Conservation (phyloP, 768 basidiomycete species). For the Lentinula guzmanii region DNA sequence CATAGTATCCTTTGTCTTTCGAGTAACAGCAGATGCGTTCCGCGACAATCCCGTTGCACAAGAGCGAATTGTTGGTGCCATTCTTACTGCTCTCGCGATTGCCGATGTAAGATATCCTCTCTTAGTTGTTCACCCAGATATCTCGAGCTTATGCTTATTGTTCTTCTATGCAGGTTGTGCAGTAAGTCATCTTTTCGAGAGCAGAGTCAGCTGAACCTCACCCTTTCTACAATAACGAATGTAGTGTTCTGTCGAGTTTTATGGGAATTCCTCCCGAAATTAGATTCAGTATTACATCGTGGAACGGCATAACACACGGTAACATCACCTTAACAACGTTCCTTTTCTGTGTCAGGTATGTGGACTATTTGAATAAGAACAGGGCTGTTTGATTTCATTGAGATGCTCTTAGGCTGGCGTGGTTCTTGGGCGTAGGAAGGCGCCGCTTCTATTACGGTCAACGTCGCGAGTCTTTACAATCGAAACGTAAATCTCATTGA, state of each 20-base stretch:
- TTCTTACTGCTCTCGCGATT: slow-evolving; percentile 55
- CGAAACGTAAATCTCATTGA: neutral
- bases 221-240: neutral
- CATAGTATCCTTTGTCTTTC: slow-evolving; percentile 60
- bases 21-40: slow-evolving; percentile 57
- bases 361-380: neutral
- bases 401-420: slow-evolving; percentile 34
- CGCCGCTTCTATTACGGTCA: slow-evolving; percentile 33
- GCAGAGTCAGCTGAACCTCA: neutral
- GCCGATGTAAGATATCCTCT: slow-evolving; percentile 51
- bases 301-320: slow-evolving; percentile 75
- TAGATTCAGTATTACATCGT: slow-evolving; percentile 40
- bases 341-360: slow-evolving; percentile 53
- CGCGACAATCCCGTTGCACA: slow-evolving; percentile 52
- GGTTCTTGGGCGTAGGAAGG: slow-evolving; percentile 50
- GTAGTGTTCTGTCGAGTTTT: slow-evolving; percentile 53
- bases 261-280: slow-evolving; percentile 52
- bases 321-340: slow-evolving; percentile 62
- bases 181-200: slow-evolving; percentile 34
- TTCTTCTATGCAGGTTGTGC: slow-evolving; percentile 38
- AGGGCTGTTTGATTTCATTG: neutral
- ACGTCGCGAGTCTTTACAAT: neutral
- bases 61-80: slow-evolving; percentile 62
- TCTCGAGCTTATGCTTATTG: neutral
- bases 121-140: neutral